Evolutionary conservation across 768 basidiomycete species (phyloP).

Genomic region (Suillus variegatus): DNA sequence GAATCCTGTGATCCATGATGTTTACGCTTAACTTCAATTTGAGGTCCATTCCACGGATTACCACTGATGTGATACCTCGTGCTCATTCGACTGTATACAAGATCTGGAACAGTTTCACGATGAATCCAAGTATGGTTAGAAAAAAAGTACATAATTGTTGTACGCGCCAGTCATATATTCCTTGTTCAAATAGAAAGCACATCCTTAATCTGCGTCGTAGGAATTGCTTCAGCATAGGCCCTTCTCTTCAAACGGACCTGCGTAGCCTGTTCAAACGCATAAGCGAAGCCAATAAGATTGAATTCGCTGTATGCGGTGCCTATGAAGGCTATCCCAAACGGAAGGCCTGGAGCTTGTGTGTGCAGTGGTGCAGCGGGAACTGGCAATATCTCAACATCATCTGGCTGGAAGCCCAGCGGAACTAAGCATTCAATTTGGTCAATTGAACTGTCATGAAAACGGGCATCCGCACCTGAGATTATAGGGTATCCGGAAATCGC

Average conservation of each 20-base stretch:
- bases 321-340: constrained; percentile 63
- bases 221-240: constrained; percentile 55
- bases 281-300: constrained; percentile 56
- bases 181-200: constrained; percentile 23
- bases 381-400: constrained; percentile 41
- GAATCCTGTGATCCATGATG: not conserved
- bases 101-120: not conserved
- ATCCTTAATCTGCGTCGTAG: constrained; percentile 50
- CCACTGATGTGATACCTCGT: not conserved
- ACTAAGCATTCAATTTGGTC: constrained; percentile 31
- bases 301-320: constrained; percentile 64
- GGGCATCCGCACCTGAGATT: constrained; percentile 51
- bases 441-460: not conserved
- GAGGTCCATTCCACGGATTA: not conserved
- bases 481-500: constrained; percentile 70
- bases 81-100: not conserved
- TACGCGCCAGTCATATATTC: not conserved
- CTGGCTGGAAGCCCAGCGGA: constrained; percentile 61
- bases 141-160: not conserved
- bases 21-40: not conserved
- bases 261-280: constrained; percentile 68
- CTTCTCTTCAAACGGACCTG: constrained; percentile 47
- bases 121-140: not conserved
- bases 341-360: constrained; percentile 44
- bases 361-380: constrained; percentile 43